A percentile compares a stretch with the other conserved stretches of the same genome.
Conservation (phyloP, 106 monocot species). For the Apostasia shenzhenica region DNA sequence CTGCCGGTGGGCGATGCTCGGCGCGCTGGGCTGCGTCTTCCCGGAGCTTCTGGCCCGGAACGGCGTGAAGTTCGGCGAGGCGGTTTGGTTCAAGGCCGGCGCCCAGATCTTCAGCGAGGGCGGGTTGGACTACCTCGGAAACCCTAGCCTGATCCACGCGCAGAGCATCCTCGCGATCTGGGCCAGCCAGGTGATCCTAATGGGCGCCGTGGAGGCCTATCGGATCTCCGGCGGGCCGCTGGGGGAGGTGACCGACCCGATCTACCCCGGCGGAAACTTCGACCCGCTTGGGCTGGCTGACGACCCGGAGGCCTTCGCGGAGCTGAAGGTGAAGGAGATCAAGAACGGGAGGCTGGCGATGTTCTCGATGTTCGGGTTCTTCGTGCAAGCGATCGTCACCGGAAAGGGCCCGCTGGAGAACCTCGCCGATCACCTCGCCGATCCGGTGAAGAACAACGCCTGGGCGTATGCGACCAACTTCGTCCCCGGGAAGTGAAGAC, state of each 20-base stretch:
- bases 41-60: conserved; percentile 30
- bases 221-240: conserved; percentile 37
- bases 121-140: conserved; percentile 28
- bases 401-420: conserved; percentile 27
- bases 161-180: conserved; percentile 34
- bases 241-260: conserved; percentile 34
- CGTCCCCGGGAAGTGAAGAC: conserved; percentile 24
- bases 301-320: conserved; percentile 59
- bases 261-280: conserved; percentile 57
- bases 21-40: conserved; percentile 29
- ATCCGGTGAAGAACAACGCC: conserved; percentile 31
- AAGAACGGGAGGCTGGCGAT: conserved; percentile 55
- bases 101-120: conserved; percentile 28
- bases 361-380: conserved; percentile 62
- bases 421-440: conserved; percentile 24
- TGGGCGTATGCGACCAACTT: conserved; percentile 33
- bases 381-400: conserved; percentile 27
- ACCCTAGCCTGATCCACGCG: conserved; percentile 25
- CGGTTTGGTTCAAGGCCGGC: conserved; percentile 32
- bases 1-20: conserved; percentile 33
- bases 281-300: conserved; percentile 45
- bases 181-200: conserved; percentile 25
- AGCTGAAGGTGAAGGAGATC: conserved; percentile 63
- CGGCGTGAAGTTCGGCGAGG: conserved; percentile 30
- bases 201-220: conserved; percentile 30